These are phyloP conservation scores for Cystofilobasidium bisporidii DNA, from an alignment of 768 basidiomycete genomes.

Conservation along the genomic window DNA sequence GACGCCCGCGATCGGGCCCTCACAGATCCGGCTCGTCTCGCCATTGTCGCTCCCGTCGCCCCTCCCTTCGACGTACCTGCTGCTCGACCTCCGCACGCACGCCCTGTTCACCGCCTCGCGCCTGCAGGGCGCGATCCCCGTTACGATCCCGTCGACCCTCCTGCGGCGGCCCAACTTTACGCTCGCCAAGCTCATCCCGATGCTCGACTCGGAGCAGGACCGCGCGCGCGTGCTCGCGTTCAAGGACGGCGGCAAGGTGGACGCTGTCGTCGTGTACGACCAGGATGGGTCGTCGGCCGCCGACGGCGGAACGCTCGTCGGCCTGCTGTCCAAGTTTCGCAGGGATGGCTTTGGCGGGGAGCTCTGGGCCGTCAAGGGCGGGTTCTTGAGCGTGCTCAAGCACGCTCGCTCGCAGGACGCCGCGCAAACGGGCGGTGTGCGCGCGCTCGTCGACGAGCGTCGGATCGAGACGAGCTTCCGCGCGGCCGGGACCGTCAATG, in stretches of 20 bases:
- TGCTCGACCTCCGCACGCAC: constrained; percentile 83
- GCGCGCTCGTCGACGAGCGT: background rate
- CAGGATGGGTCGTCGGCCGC: constrained; percentile 57
- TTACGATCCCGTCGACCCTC: constrained; percentile 87
- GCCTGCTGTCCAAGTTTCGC: constrained; percentile 42
- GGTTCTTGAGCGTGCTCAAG: constrained; percentile 58
- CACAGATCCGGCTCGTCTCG: constrained; percentile 29
- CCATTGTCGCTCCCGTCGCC: constrained; percentile 21
- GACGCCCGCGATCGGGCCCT: constrained; percentile 21
- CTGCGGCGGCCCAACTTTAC: constrained; percentile 83
- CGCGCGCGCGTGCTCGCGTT: constrained; percentile 7
- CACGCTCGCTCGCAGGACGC: background rate
- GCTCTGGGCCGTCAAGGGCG: constrained; percentile 71
- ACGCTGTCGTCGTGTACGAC: constrained; percentile 68
- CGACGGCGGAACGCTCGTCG: constrained; percentile 45
- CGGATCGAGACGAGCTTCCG: constrained; percentile 10
- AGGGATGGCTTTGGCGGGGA: constrained; percentile 49
- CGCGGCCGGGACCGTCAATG: constrained; percentile 15
- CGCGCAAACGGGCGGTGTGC: background rate
- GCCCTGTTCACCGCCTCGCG: constrained; percentile 60
- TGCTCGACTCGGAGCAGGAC: constrained; percentile 49
- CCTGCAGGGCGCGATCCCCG: constrained; percentile 60
- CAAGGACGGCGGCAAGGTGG: constrained; percentile 3
- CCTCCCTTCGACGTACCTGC: constrained; percentile 42
- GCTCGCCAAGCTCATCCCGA: constrained; percentile 61